A percentile compares a stretch with the other conserved stretches of the same genome.
Conservation (phyloP, 371 early-diverging fungal genomes). For the Actinomortierella wolfii region DNA sequence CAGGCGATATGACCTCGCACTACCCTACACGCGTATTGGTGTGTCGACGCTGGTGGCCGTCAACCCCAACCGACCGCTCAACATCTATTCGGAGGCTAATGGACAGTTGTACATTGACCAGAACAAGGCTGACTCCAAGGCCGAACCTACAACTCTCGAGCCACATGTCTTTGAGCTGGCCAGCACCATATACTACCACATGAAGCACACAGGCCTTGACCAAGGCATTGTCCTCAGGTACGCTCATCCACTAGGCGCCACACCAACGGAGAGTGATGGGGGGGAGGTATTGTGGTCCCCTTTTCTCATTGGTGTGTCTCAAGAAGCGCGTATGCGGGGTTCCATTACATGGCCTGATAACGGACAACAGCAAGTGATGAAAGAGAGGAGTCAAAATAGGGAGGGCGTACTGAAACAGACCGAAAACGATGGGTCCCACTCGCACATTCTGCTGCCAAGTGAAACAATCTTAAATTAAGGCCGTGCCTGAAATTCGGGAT, state of each 20-base stretch:
- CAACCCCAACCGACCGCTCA: constrained; percentile 61
- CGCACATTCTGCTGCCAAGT: constrained; percentile 1
- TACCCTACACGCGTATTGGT: constrained; percentile 65
- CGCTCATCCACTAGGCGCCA: constrained; percentile 17
- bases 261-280: no score
- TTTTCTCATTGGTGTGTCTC: constrained; percentile 10
- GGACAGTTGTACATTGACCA: constrained; percentile 25
- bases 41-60: constrained; percentile 61
- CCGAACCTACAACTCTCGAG: constrained; percentile 21
- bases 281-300: neutral
- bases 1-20: constrained; percentile 58
- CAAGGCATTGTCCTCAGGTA: constrained; percentile 79
- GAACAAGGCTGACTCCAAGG: constrained; percentile 2
- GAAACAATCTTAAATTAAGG: no score
- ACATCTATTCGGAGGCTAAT: constrained; percentile 57
- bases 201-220: constrained; percentile 81
- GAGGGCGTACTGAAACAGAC: no score
- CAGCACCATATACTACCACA: constrained; percentile 69
- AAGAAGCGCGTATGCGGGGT: no score
- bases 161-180: constrained; percentile 66
- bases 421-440: constrained; percentile 1
- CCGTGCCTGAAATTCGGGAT: no score
- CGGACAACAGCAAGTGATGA: neutral
- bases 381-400: neutral
- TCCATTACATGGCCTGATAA: no score